Conservation (phyloP, 495 filamentous ascomycete species). For the Filosporella fistucella region DNA sequence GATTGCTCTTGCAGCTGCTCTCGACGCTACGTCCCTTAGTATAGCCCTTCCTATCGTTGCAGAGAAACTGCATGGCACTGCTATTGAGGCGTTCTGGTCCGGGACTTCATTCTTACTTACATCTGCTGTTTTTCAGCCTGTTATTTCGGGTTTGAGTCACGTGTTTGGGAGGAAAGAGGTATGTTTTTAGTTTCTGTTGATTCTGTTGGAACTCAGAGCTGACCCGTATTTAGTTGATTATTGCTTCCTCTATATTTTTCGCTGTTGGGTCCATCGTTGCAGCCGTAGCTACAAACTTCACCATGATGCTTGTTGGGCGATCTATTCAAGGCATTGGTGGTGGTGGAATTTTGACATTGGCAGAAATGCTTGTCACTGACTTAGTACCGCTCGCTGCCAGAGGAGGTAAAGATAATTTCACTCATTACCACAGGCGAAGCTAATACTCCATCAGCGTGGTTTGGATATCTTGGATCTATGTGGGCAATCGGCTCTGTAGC, state of each 20-base stretch:
- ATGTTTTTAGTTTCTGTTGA: not conserved
- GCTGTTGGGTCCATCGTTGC: slow-evolving; percentile 55
- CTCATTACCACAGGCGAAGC: slow-evolving; percentile 30
- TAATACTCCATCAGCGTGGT: slow-evolving; percentile 24
- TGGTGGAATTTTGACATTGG: slow-evolving; percentile 60
- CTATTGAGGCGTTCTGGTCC: slow-evolving; percentile 58
- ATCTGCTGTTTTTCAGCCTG: slow-evolving; percentile 47
- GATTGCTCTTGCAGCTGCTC: slow-evolving; percentile 61
- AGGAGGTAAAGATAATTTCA: slow-evolving; percentile 31
- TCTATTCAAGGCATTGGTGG: slow-evolving; percentile 69
- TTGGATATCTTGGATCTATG: slow-evolving; percentile 36
- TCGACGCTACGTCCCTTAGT: slow-evolving; percentile 71
- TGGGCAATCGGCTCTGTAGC: slow-evolving; percentile 34
- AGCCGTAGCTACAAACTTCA: slow-evolving; percentile 54
- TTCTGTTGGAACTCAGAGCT: slow-evolving; percentile 20
- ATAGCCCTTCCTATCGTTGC: slow-evolving; percentile 65
- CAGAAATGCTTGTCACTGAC: slow-evolving; percentile 64
- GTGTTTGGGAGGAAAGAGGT: slow-evolving; percentile 43
- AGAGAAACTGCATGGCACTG: slow-evolving; percentile 40
- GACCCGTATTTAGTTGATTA: slow-evolving; percentile 28
- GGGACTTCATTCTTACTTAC: slow-evolving; percentile 51
- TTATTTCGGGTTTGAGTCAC: slow-evolving; percentile 44
- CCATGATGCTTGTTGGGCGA: slow-evolving; percentile 57
- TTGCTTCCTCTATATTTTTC: slow-evolving; percentile 47
- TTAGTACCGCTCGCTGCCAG: slow-evolving; percentile 49